These are phyloP conservation scores for Colletotrichum graminicola DNA, from an alignment of 2,329 filamentous ascomycete genomes.

Conservation along the genomic window DNA sequence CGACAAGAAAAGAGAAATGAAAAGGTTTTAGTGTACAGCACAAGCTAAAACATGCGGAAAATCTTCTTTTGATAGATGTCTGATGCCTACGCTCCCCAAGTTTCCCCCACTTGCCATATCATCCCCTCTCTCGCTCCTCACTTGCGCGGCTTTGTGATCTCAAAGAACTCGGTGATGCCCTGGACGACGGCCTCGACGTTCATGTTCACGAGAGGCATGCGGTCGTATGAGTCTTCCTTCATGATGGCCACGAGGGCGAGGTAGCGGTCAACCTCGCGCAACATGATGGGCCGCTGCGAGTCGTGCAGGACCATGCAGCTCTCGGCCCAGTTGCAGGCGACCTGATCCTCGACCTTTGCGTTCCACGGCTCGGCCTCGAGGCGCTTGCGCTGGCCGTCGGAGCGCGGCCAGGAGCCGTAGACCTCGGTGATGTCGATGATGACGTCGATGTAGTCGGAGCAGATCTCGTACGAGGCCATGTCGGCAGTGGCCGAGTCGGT, in stretches of 20 bases:
- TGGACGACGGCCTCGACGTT: slow-evolving; percentile 87
- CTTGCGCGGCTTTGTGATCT: slow-evolving; percentile 72
- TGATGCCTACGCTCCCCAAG: background rate
- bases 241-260: slow-evolving; percentile 87
- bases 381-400: slow-evolving; percentile 64
- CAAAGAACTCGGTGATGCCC: slow-evolving; percentile 83
- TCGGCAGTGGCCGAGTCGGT: slow-evolving; percentile 94
- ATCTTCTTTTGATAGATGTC: background rate
- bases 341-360: slow-evolving; percentile 73
- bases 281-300: slow-evolving; percentile 72
- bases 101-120: background rate
- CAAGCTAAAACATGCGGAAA: background rate
- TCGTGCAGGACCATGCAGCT: slow-evolving; percentile 77
- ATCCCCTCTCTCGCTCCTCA: slow-evolving; percentile 36
- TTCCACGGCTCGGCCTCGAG: slow-evolving; percentile 73
- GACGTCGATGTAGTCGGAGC: slow-evolving; percentile 98
- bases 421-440: slow-evolving; percentile 97
- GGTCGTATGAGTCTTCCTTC: slow-evolving; percentile 86
- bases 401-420: slow-evolving; percentile 81
- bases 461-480: slow-evolving; percentile 97
- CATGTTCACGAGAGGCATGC: slow-evolving; percentile 87
- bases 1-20: background rate
- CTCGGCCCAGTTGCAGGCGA: slow-evolving; percentile 75
- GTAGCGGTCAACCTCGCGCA: slow-evolving; percentile 79
- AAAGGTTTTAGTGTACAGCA: background rate